Conservation (phyloP, 257 asterid genomes). For the Nicotiana knightiana region DNA sequence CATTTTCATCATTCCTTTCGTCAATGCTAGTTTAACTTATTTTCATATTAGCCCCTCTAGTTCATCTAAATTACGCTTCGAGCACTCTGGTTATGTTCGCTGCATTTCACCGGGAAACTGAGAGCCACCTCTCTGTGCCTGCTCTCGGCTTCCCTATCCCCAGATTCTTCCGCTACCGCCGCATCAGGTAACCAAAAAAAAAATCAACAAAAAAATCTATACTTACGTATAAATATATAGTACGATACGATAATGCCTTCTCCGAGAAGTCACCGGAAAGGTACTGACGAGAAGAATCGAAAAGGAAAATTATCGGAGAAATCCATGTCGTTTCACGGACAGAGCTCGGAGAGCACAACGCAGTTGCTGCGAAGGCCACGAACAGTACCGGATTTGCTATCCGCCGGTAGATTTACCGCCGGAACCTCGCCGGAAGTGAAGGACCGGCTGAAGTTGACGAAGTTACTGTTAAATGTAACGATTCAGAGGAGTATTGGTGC, state of each 20-base stretch:
- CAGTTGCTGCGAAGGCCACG: constrained; percentile 47
- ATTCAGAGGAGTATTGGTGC: constrained; percentile 81
- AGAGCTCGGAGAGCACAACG: constrained; percentile 15
- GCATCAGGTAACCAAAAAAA: constrained; percentile 22
- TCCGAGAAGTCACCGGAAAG: constrained; percentile 51
- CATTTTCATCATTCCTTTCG: background rate
- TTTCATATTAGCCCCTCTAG: background rate
- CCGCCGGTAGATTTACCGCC: background rate
- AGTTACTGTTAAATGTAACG: constrained; percentile 67
- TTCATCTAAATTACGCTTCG: background rate
- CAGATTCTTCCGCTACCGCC: constrained; percentile 44
- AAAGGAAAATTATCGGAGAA: constrained; percentile 51
- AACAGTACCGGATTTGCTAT: constrained; percentile 63
- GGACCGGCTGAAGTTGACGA: constrained; percentile 44
- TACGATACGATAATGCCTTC: constrained; percentile 44
- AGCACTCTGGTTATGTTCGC: constrained; percentile 32
- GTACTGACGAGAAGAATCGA: constrained; percentile 43
- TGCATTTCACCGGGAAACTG: constrained; percentile 34
- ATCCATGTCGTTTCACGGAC: constrained; percentile 51
- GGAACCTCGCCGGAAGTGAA: background rate
- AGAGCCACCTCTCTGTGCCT: constrained; percentile 27
- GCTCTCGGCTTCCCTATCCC: constrained; percentile 41
- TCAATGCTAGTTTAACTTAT: background rate
- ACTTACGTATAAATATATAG: background rate
- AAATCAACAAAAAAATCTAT: background rate